These are phyloP conservation scores for Xylariaceae sp. DNA, from an alignment of 2,329 filamentous ascomycete species.

Conservation along the genomic window DNA sequence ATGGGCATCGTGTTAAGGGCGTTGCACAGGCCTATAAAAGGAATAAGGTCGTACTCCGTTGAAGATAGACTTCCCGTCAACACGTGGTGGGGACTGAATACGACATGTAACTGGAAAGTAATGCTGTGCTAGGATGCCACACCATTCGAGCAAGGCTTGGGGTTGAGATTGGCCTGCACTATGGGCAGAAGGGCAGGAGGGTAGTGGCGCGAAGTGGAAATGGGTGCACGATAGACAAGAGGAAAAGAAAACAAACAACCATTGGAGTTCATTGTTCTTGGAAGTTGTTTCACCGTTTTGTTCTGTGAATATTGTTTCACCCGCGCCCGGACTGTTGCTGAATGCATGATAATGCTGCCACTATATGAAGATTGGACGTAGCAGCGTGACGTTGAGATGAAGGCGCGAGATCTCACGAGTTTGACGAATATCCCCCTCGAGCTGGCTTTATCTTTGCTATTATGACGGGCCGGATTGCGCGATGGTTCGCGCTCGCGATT, in stretches of 20 bases:
- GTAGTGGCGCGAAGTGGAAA: not conserved
- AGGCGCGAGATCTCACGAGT: constrained; percentile 1
- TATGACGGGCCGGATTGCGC: constrained; percentile 11
- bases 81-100: constrained; percentile 14
- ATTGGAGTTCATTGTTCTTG: not conserved
- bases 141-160: constrained; percentile 10
- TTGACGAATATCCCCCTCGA: constrained; percentile 2
- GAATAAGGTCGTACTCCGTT: not conserved
- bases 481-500: constrained; percentile 17
- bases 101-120: constrained; percentile 1
- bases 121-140: constrained; percentile 3
- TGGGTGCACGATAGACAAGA: not conserved
- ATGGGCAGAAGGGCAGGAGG: not conserved
- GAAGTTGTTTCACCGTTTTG: too few relatives aligned
- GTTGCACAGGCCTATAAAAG: not conserved
- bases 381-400: constrained; percentile 8
- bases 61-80: not conserved
- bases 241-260: constrained; percentile 9
- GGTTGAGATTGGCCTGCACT: constrained; percentile 13
- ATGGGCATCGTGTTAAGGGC: constrained; percentile 5
- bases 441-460: constrained; percentile 3
- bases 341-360: not conserved
- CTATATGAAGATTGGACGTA: constrained; percentile 14
- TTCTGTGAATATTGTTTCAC: not conserved
- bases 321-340: not conserved